Base-by-base conservation (phyloP, 208 protist genomes). In the Trypanosoma boissoni region DNA sequence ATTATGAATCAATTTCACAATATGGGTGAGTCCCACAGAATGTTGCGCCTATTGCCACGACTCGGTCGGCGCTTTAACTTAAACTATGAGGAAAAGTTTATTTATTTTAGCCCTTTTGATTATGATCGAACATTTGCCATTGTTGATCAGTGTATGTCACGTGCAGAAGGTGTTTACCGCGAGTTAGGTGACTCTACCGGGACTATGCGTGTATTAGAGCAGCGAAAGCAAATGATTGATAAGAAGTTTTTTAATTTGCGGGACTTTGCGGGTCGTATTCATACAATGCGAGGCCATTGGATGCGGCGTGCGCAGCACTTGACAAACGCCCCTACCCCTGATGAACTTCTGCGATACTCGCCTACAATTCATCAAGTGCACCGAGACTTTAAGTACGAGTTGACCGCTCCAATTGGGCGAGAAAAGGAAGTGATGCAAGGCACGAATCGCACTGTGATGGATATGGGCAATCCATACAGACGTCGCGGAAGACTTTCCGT, bases 161-260 rank as follows among this genome's bases (percentile, higher is more conserved):
- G 68, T n/a, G 89, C 89, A 1, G 86, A 91, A 64, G 39, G 53
- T 14, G 73, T 84, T 4, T 85, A 92, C 57, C 54, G 68, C 36
- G 32, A 55, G 12, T 23, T 58, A 32, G 64, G 63, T 36, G 72
- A 91, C 57, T 53, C 51, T 7, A 73, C 70, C 8, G 77, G 81
- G 2, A 69, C 85, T 31, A 78, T 91, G 51, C 83, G 86, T n/a
- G 81, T 88, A 37, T 74, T 95, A 23, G 76, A 91, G 58, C 59
- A 56, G 29, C 80, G 86, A 4, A 89, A 92, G 52, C 83, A 91
- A 57, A 61, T 92, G 65, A 76, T 95, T 20, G 89, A 92, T 58
- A 85, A 83, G 52, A 92, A 92, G 68, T 92, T 91, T 58, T 92
- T 95, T 64, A 95, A 95, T 59, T 86, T 95, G 79, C 74, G 86